Evolutionary conservation across 192 early-diverging fungal species (phyloP).

Genomic region (Thamnidium elegans): DNA sequence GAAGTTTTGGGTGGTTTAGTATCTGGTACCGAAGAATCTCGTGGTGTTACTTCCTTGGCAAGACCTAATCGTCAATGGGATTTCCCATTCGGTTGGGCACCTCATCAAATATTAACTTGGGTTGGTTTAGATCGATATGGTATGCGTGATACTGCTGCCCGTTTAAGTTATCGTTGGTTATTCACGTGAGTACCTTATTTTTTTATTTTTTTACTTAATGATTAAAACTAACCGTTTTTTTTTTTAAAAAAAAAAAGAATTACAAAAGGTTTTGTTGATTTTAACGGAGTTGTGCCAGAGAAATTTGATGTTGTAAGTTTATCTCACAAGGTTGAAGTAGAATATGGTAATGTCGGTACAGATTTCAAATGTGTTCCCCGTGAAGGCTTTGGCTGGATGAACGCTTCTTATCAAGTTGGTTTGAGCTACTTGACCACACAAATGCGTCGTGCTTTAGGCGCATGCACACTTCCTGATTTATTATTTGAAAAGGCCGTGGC

Average conservation of each 20-base stretch:
- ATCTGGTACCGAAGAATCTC: conserved; percentile 84
- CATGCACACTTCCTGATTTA: conserved; percentile 65
- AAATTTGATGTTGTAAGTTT: conserved; percentile 95
- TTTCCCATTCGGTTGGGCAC: conserved; percentile 93
- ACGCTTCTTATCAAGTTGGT: conserved; percentile 85
- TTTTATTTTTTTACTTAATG: no score
- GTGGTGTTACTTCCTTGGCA: conserved; percentile 74
- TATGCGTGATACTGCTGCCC: conserved; percentile 61
- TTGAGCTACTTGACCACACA: conserved; percentile 67
- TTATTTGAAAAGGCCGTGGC: conserved; percentile 50
- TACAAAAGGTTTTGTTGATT: conserved; percentile 92
- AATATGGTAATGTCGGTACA: conserved; percentile 93
- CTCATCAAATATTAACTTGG: conserved; percentile 98
- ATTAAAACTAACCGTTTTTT: background rate
- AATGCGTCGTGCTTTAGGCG: conserved; percentile 76
- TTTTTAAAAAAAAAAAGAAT: conserved; percentile 44
- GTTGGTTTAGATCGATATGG: conserved; percentile 82
- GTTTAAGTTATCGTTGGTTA: conserved; percentile 92
- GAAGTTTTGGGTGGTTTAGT: conserved; percentile 91
- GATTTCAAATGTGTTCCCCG: conserved; percentile 92
- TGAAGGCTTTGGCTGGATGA: conserved; percentile 99
- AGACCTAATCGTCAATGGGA: conserved; percentile 97
- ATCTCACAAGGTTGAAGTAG: conserved; percentile 88
- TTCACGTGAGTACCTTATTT: conserved; percentile 58
- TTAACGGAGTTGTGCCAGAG: conserved; percentile 93